Conservation (phyloP, 208 protist species). For the Trichomonas vaginalis region DNA sequence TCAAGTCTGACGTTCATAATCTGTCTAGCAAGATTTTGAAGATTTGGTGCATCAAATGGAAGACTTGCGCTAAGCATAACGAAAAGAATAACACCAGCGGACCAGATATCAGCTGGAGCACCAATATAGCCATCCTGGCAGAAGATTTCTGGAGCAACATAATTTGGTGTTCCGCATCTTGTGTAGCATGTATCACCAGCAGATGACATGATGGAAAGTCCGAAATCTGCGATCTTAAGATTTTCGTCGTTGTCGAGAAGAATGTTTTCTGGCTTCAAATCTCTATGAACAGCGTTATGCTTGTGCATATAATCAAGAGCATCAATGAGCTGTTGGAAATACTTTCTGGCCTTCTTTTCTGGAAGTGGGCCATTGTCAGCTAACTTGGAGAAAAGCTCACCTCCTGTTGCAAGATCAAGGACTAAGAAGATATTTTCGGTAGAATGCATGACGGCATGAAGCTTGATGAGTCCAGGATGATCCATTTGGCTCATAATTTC, state of each 20-base stretch:
- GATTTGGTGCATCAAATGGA: constrained; percentile 13
- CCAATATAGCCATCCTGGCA: constrained; percentile 10
- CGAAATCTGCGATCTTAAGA: constrained; percentile 42
- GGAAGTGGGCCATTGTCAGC: neutral
- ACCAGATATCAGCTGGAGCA: constrained; percentile 15
- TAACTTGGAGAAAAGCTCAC: neutral
- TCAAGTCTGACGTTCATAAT: neutral
- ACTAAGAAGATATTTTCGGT: neutral
- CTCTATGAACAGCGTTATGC: constrained; percentile 28
- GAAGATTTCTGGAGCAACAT: constrained; percentile 38
- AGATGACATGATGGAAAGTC: constrained; percentile 9
- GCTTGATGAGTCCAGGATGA: neutral
- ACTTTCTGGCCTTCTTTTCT: neutral
- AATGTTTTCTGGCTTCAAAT: constrained; percentile 39
- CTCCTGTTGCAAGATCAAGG: neutral
- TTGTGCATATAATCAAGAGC: constrained; percentile 15
- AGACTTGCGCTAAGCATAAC: neutral
- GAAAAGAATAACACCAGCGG: constrained; percentile 14
- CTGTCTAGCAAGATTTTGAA: neutral
- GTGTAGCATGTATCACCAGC: constrained; percentile 24
- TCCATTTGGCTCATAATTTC: neutral
- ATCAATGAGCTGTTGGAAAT: constrained; percentile 21
- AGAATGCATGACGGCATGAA: neutral
- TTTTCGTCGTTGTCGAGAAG: constrained; percentile 22
- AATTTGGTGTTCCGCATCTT: constrained; percentile 33